Evolutionary conservation across 2,329 filamentous ascomycete genomes (phyloP).

Genomic region (Claviceps sp.): DNA sequence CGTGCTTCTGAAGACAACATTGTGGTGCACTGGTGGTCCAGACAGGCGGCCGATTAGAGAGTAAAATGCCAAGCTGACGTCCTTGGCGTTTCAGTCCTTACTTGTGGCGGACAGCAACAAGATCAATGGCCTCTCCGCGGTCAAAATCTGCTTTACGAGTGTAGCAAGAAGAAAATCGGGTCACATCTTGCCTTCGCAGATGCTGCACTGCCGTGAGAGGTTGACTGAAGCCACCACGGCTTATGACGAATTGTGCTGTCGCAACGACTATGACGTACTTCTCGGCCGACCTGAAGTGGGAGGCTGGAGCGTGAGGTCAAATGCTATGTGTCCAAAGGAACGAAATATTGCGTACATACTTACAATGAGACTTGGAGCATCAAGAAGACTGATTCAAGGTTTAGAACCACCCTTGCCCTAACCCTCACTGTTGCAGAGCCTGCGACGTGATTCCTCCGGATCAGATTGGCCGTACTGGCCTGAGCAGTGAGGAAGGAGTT

Average conservation of each 20-base stretch:
- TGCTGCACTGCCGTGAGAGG: background rate
- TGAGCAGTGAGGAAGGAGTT: slow-evolving; percentile 32
- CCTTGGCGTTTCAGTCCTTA: background rate
- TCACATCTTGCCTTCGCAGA: background rate
- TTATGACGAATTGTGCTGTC: too few relatives aligned
- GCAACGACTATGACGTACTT: too few relatives aligned
- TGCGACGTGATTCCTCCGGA: slow-evolving; percentile 24
- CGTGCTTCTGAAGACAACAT: background rate
- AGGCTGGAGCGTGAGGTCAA: background rate
- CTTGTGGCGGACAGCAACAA: background rate
- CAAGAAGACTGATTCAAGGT: background rate
- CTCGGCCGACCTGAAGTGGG: background rate
- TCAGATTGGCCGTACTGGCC: slow-evolving; percentile 27
- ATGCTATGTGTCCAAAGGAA: background rate
- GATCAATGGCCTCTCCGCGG: background rate
- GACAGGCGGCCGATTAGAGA: background rate
- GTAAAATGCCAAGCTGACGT: background rate
- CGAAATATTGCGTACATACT: background rate
- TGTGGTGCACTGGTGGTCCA: too few relatives aligned
- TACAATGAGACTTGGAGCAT: background rate
- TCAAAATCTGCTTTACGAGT: background rate
- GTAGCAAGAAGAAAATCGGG: background rate
- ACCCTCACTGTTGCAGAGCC: slow-evolving; percentile 15
- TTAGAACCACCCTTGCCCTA: background rate
- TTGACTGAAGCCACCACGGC: too few relatives aligned